phyloP scores from a whole-genome alignment of 345 rosid genomes.

The Populus tremula region DNA sequence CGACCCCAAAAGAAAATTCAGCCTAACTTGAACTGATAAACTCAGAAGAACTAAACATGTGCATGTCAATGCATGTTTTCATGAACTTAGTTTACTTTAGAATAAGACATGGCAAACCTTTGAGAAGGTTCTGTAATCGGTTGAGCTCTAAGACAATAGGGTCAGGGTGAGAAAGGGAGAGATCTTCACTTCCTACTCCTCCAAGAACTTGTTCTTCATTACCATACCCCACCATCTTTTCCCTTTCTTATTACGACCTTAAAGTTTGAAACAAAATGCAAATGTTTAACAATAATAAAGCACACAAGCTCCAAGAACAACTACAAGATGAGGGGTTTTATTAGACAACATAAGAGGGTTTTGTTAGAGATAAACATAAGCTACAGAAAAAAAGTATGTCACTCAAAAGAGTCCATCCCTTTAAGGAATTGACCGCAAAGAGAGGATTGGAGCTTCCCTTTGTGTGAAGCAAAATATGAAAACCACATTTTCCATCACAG shows the following conservation, averaged over 20 bases:
- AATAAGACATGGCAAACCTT: constrained; percentile 37
- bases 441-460: constrained; percentile 44
- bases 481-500: constrained; percentile 21
- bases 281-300: background rate
- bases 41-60: background rate
- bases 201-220: constrained; percentile 28
- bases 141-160: constrained; percentile 71
- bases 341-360: background rate
- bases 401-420: constrained; percentile 41
- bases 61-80: background rate
- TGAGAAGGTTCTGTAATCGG: constrained; percentile 62
- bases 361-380: background rate
- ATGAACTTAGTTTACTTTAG: background rate
- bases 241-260: background rate
- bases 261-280: background rate
- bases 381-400: background rate
- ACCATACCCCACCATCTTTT: constrained; percentile 36
- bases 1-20: background rate
- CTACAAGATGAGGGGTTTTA: constrained; percentile 18
- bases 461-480: constrained; percentile 55
- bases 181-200: constrained; percentile 33
- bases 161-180: constrained; percentile 38
- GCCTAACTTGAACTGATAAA: background rate
- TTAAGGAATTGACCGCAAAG: constrained; percentile 57
- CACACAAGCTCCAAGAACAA: constrained; percentile 2